Base-by-base conservation (phyloP, 2,329 filamentous ascomycete species). In the Helotiales sp. region DNA sequence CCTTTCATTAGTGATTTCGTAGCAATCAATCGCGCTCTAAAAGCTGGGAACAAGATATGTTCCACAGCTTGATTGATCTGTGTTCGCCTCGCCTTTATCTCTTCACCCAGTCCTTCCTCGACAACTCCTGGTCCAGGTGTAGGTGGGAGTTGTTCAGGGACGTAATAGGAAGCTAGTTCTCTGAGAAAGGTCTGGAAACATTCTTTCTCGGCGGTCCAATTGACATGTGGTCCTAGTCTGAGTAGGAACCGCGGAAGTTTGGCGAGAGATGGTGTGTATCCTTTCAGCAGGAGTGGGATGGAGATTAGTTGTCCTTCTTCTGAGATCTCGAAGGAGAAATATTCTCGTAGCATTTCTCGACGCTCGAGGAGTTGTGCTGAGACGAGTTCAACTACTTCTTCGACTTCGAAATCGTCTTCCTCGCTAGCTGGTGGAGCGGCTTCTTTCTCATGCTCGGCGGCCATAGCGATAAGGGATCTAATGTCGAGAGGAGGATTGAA, bases 231-330 rank as follows among this genome's bases (percentile, higher is more conserved):
- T 0, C 96, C 95, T 0, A 99, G 81, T 0, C 91, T 82, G 5
- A 99, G 84, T 15, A 99, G 80, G 67, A 99, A 99, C 1, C 84
- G 85, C 0, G 95, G 93, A 2, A 99, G 80, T 73, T 98, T 99
- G 15, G 87, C 88, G 57, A 98, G 76, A 5, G 87, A 86, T 0
- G 95, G 96, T 7, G 85, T 89, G 71, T 99, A 99, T 0, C 91
- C 92, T 73, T 93, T 96, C 46, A 96, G 74, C 33, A 99, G 79
- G 8, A 99, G 79, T 0, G 95, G 96, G 15, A 99, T 87, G 29
- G 86, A 86, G 47, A 88, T 74, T 2, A 99, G 78, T 53, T 93
- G 84, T 12, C 93, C 93, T 0, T 88, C 79, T 1, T 87, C 84
- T 0, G 89, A 89, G 33, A 99, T 86, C 54, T 93, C 87, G 44